Evolutionary conservation across 805 yeast genomes (phyloP).

Genomic region (Dipodascus geniculatus): DNA sequence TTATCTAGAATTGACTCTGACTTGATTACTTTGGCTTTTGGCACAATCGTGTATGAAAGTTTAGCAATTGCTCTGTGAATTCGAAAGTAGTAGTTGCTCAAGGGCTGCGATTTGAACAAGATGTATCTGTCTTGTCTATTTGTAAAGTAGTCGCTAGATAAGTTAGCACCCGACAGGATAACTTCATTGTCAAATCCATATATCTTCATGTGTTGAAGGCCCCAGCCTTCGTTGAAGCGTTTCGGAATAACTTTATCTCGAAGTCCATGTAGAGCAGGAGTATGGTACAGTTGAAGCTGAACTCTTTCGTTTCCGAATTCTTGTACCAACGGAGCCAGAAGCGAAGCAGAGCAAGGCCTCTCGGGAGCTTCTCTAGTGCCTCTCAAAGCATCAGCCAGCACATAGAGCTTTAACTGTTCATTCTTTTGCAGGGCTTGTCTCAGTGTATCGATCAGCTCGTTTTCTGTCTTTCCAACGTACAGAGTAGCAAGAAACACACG

Average conservation of each 20-base stretch:
- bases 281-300: slow-evolving; percentile 73
- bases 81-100: slow-evolving; percentile 65
- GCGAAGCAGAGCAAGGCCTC: slow-evolving; percentile 56
- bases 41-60: slow-evolving; percentile 54
- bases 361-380: slow-evolving; percentile 90
- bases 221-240: slow-evolving; percentile 80
- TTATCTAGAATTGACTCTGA: slow-evolving; percentile 50
- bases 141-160: slow-evolving; percentile 84
- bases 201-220: slow-evolving; percentile 93
- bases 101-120: slow-evolving; percentile 41
- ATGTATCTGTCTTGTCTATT: slow-evolving; percentile 92
- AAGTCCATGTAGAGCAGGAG: slow-evolving; percentile 71
- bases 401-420: slow-evolving; percentile 51
- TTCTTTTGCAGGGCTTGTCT: slow-evolving; percentile 47
- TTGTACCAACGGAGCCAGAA: slow-evolving; percentile 54
- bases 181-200: slow-evolving; percentile 92
- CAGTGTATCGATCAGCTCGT: slow-evolving; percentile 58
- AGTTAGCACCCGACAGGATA: slow-evolving; percentile 80
- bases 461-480: slow-evolving; percentile 74
- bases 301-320: slow-evolving; percentile 57
- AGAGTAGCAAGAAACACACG: slow-evolving; percentile 75
- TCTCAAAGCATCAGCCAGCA: slow-evolving; percentile 76
- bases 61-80: slow-evolving; percentile 57
- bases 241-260: slow-evolving; percentile 58
- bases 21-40: slow-evolving; percentile 32